phyloP scores from a whole-genome alignment of 2,329 filamentous ascomycete genomes.

The Ceratocystis destructans region DNA sequence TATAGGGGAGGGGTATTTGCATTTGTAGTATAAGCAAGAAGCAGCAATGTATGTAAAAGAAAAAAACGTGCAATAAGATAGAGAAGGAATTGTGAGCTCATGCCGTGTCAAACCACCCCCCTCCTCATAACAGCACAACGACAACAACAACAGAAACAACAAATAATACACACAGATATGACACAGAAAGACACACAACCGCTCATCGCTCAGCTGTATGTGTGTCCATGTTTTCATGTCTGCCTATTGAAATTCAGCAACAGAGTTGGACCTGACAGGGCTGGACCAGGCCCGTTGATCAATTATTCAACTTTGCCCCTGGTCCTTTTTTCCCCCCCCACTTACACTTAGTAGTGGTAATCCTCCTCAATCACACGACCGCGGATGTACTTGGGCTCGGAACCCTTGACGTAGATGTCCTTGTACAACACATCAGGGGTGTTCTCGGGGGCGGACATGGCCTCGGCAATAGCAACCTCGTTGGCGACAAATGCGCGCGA shows the following conservation, averaged over 20 bases:
- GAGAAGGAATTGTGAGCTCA: background rate
- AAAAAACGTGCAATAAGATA: background rate
- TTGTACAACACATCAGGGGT: conserved; percentile 78
- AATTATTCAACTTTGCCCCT: background rate
- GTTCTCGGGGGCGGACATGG: conserved; percentile 67
- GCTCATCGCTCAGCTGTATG: conserved; percentile 22
- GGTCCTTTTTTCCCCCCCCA: background rate
- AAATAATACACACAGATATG: background rate
- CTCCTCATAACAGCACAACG: background rate
- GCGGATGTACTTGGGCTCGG: conserved; percentile 76
- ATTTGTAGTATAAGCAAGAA: background rate
- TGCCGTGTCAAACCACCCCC: background rate
- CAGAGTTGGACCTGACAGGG: background rate
- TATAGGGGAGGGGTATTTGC: background rate
- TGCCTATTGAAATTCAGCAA: background rate
- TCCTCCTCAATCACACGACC: conserved; percentile 86
- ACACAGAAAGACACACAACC: conserved; percentile 19
- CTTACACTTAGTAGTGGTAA: conserved; percentile 49
- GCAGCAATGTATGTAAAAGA: background rate
- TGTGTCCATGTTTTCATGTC: background rate
- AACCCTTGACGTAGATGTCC: conserved; percentile 86
- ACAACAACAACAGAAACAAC: background rate
- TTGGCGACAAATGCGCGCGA: conserved; percentile 72
- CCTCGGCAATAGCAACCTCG: conserved; percentile 82
- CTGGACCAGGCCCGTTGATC: background rate